A percentile compares a stretch with the other conserved stretches of the same genome.
Evolutionary conservation across 139 green algal species (phyloP).

Genomic region (Gonium pectorale): DNA sequence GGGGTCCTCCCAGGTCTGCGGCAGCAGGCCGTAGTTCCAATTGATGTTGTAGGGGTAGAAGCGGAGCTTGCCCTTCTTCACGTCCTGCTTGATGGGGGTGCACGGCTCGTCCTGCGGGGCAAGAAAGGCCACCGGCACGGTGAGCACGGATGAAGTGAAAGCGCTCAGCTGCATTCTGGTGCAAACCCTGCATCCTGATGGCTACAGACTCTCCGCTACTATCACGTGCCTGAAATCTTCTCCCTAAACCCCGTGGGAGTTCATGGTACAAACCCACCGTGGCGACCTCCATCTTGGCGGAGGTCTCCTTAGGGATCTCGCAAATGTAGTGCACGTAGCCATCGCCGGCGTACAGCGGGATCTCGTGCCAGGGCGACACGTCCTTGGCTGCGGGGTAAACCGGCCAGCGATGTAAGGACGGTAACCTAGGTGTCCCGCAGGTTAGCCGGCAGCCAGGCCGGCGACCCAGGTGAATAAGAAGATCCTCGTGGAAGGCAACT

Average conservation of each 20-base stretch:
- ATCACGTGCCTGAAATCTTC: no score
- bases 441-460: no score
- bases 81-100: conserved; percentile 99
- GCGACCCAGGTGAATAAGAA: no score
- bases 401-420: not conserved
- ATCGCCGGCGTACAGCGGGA: conserved; percentile 91
- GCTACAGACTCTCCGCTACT: no score
- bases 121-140: no score
- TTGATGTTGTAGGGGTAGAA: conserved; percentile 99
- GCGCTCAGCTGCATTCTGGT: no score
- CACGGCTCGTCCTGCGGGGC: conserved; percentile 86
- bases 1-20: conserved; percentile 95
- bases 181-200: no score
- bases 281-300: conserved; percentile 98
- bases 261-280: no score
- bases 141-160: no score
- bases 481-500: no score
- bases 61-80: conserved; percentile 99
- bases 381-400: conserved; percentile 68
- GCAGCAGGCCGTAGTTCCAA: conserved; percentile 99
- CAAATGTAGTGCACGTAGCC: conserved; percentile 95
- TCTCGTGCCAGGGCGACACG: conserved; percentile 97
- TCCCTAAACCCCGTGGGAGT: no score
- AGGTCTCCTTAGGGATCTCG: conserved; percentile 99
- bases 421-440: no score